Evolutionary conservation across 345 rosid species (phyloP).

Genomic region (Linum trigynum): DNA sequence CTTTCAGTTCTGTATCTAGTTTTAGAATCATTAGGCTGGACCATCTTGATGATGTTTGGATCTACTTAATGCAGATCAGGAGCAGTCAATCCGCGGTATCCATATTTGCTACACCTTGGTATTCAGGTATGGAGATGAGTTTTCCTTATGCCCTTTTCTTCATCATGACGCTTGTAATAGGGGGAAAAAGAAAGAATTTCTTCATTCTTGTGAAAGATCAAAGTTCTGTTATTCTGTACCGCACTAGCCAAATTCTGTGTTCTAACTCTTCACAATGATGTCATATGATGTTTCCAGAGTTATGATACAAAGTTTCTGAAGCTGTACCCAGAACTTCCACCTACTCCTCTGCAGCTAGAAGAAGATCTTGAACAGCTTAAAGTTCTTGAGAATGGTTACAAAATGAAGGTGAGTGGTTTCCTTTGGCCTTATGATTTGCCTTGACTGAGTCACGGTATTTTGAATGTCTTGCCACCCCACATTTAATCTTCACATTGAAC

Average conservation of each 20-base stretch:
- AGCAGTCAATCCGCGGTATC: conserved; percentile 63
- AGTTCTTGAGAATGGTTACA: conserved; percentile 93
- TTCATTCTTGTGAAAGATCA: background rate
- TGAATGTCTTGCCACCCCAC: background rate
- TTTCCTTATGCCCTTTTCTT: background rate
- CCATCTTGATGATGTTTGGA: conserved; percentile 10
- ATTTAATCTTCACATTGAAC: background rate
- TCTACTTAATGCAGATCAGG: conserved; percentile 49
- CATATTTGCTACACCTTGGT: conserved; percentile 94
- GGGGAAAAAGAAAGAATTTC: no score
- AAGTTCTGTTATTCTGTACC: background rate
- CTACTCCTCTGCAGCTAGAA: conserved; percentile 84
- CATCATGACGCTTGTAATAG: background rate
- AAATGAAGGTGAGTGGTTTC: conserved; percentile 64
- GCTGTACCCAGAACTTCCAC: conserved; percentile 68
- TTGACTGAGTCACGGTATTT: background rate
- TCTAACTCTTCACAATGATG: background rate
- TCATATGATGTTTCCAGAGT: conserved; percentile 40
- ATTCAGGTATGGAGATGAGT: conserved; percentile 54
- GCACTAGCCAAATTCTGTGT: background rate
- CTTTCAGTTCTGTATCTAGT: background rate
- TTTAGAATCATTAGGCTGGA: background rate
- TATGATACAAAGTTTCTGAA: conserved; percentile 79
- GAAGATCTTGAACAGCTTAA: conserved; percentile 98
- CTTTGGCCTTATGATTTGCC: background rate